Evolutionary conservation across 2,329 filamentous ascomycete genomes (phyloP), one percentile per base, ranked within the genome.

Genomic region (Penicillium psychrosexuale): DNA sequence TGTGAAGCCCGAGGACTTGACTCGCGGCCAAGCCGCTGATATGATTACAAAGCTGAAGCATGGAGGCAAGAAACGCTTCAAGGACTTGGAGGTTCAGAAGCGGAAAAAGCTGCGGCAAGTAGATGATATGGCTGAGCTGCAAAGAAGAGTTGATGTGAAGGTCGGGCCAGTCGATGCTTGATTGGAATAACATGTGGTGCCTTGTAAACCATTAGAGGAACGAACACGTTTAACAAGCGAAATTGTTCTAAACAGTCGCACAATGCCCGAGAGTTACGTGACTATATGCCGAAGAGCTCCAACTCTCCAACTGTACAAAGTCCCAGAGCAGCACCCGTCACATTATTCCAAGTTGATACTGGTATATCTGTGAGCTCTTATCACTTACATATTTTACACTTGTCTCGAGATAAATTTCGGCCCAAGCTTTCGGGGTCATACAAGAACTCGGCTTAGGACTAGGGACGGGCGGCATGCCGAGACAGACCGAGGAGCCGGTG

Each of bases 11-110:
- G 52, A 42, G 24, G 80, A 85, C 28, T 65, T 96, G 55, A 91
- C 83, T 13, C 94, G 92, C 67, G 93, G 93, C 8, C 85, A 84
- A 68, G 92, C 91, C 5, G 82, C 82, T 5, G 92, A 97, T 69
- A 92, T 96, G 88, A 96, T 97, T 61, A 95, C 90, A 8, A 95
- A 96, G 72, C 69, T 96, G 58, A 93, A 88, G 71, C 89, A 94
- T 69, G 93, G 93, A 0, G 90, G 89, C 1, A 79, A 83, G 78
- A 71, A 89, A 74, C 59, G 84, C 75, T 75, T 91, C 82, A 68
- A 76, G 78, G 27, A 78, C 66, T 33, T 73, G 83, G 54, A 78
- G 81, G 65, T 77, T 75, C 51, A 57, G 27, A 58, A 54, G 47
- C 55, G 57, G 15, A 61, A 60, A 28, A 44, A 48, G 30, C 30